phyloP scores from a whole-genome alignment of 345 rosid species.

The Abelmoschus esculentus region DNA sequence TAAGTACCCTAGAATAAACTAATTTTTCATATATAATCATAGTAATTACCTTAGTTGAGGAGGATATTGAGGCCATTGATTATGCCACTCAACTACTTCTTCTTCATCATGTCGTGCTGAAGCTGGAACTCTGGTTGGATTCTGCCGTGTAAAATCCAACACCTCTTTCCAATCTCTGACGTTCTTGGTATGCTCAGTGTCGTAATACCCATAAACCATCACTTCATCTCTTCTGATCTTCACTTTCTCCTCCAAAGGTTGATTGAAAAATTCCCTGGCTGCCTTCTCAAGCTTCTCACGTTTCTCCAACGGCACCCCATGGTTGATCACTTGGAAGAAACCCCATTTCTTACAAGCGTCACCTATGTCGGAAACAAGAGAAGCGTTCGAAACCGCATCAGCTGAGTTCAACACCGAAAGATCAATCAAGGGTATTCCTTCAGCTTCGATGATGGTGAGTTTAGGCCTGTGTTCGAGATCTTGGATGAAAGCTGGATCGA shows the following conservation, averaged over 20 bases:
- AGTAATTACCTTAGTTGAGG: slow-evolving; percentile 47
- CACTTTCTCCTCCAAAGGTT: slow-evolving; percentile 47
- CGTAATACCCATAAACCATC: slow-evolving; percentile 63
- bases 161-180: slow-evolving; percentile 93
- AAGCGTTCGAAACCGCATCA: neutral
- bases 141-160: slow-evolving; percentile 53
- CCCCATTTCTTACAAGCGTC: slow-evolving; percentile 80
- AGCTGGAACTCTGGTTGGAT: slow-evolving; percentile 56
- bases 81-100: slow-evolving; percentile 30
- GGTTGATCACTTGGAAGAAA: slow-evolving; percentile 22
- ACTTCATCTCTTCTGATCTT: slow-evolving; percentile 61
- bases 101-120: slow-evolving; percentile 38
- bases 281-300: slow-evolving; percentile 28
- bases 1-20: too few species aligned
- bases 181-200: slow-evolving; percentile 81
- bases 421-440: neutral
- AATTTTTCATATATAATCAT: too few species aligned
- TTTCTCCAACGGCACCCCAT: slow-evolving; percentile 54
- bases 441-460: neutral
- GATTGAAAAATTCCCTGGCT: slow-evolving; percentile 46
- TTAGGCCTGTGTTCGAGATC: neutral
- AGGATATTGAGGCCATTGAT: slow-evolving; percentile 77
- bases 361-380: slow-evolving; percentile 36
- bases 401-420: neutral
- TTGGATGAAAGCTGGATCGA: neutral